Evolutionary conservation across 1,284 basidiomycete genomes (phyloP).

Genomic region (Sanguinoderma infundibulare): DNA sequence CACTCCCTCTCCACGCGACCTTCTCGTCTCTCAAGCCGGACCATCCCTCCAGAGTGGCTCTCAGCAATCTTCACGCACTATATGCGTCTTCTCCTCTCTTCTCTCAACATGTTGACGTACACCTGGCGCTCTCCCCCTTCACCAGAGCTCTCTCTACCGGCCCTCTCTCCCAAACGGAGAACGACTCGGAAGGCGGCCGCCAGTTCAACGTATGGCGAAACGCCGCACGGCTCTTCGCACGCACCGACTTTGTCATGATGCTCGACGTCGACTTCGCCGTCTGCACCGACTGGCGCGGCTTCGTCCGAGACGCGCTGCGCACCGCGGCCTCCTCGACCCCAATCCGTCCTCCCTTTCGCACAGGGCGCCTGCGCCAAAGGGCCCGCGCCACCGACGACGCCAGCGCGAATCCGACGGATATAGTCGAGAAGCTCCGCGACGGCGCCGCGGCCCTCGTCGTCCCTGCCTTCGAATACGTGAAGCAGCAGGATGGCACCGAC

Average conservation of each 20-base stretch:
- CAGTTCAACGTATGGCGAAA: constrained; percentile 90
- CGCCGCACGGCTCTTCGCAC: constrained; percentile 77
- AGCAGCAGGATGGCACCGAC: constrained; percentile 64
- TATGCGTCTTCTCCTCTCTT: constrained; percentile 70
- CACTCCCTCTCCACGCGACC: constrained; percentile 33
- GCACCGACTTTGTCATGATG: constrained; percentile 86
- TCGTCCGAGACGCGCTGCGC: constrained; percentile 44
- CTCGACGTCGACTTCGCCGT: constrained; percentile 86
- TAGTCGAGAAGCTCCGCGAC: constrained; percentile 43
- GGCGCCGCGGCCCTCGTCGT: constrained; percentile 74
- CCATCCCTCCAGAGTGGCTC: constrained; percentile 40
- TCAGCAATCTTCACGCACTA: constrained; percentile 65
- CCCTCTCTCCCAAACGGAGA: constrained; percentile 15
- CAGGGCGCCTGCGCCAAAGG: constrained; percentile 1
- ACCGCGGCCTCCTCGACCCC: constrained; percentile 19
- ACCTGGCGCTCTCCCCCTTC: constrained; percentile 84
- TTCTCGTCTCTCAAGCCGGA: constrained; percentile 31
- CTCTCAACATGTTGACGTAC: constrained; percentile 78
- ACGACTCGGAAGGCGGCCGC: constrained; percentile 48
- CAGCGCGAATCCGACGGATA: constrained; percentile 26
- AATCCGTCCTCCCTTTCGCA: constrained; percentile 23
- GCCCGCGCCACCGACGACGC: background rate
- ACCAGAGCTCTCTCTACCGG: constrained; percentile 29
- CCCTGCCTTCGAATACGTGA: constrained; percentile 79
- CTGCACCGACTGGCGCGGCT: constrained; percentile 76